Evolutionary conservation across 306 rosid genomes (phyloP), one percentile per base, ranked within the genome.

Genomic region (Vigna nakashimae): DNA sequence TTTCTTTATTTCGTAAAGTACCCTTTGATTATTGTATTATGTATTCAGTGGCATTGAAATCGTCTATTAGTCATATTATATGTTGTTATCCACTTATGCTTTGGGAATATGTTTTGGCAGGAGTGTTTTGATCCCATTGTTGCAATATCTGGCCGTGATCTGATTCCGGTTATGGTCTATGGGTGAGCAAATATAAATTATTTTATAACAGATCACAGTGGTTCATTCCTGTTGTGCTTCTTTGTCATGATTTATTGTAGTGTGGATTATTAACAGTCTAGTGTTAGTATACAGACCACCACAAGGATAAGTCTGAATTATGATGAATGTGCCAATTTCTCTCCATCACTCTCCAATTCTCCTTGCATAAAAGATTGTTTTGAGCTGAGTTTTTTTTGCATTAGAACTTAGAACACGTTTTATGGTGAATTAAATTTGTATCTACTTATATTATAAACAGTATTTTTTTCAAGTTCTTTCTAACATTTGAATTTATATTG

Each of bases 61-160:
- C 66, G 43, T 11, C 15, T 70, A n/a, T 78, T 57, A 11, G 3
- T 30, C 66, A 16, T 34, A 17, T 36, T 70, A 14, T 55, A 22
- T 65, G 14, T 46, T 36, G 64, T 78, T 36, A 26, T 74, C 76
- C 73, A 48, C 75, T 66, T 67, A 57, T 71, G 46, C 5, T 76
- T 43, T 79, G 42, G 60, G 17, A 70, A 60, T 64, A 43, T 81
- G 83, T 65, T 74, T 90, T 83, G 63, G 69, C 94, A 92, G 99
- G 99, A 96, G 80, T 92, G 99, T 79, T 96, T 96, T 89, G 99
- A 96, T 77, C 99, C 99, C 79, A 96, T 96, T 74, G 97, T 96
- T 84, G 98, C 99, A 48, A 14, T 72, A 67, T 96, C 99, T 17
- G 99, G 99, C 63, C 98, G 99, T 74, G 99, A 96, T 83, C 76